Conservation (phyloP, 2,329 filamentous ascomycete species). For the Hawksworthiomyces lignivorus region DNA sequence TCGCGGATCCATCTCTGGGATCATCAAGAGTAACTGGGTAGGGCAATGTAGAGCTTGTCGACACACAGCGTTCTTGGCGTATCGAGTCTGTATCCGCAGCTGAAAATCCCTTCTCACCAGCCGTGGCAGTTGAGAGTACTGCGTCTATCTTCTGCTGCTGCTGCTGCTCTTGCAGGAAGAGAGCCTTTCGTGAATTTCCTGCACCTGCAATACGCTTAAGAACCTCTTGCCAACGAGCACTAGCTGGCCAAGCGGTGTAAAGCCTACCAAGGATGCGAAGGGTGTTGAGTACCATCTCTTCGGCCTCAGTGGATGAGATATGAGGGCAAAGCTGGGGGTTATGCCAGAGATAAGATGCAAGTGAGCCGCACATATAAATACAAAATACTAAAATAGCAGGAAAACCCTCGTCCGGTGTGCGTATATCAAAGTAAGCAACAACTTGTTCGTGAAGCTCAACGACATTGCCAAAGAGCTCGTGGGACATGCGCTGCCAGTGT, state of each 20-base stretch:
- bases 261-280: conserved; percentile 17
- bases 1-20: not conserved
- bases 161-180: not conserved
- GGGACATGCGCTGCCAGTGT: conserved; percentile 6
- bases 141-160: not conserved
- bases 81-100: not conserved
- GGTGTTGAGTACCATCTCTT: conserved; percentile 13
- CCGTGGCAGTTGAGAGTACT: not conserved
- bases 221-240: conserved; percentile 17
- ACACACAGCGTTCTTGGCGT: not conserved
- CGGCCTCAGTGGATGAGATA: conserved; percentile 9
- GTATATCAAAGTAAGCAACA: conserved; percentile 14
- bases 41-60: not conserved
- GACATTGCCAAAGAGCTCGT: conserved; percentile 28
- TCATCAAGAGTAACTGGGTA: not conserved
- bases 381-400: conserved; percentile 32
- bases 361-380: conserved; percentile 31
- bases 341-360: conserved; percentile 17
- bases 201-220: conserved; percentile 15
- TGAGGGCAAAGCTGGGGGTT: conserved; percentile 13
- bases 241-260: conserved; percentile 17
- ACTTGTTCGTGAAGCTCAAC: conserved; percentile 29
- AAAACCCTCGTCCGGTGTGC: conserved; percentile 15
- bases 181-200: not conserved
- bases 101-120: not conserved